Conservation (phyloP, 352 stramenopile species). For the Phytophthora crassamura region DNA sequence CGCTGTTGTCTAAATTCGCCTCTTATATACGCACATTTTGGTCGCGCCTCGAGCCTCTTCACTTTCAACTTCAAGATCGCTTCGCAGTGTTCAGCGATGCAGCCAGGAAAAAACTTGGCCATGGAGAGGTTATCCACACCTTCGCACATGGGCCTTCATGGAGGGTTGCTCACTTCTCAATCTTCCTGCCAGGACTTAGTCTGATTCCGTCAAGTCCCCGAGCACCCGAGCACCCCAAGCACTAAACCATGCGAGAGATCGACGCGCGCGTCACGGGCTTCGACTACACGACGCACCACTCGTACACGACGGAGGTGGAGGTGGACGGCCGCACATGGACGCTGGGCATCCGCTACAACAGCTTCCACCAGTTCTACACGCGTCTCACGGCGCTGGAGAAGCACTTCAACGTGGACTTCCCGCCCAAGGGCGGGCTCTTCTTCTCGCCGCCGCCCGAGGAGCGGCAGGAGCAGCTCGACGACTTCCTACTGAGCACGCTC, state of each 20-base stretch:
- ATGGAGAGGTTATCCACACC: constrained; percentile 8
- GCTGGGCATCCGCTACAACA: constrained; percentile 68
- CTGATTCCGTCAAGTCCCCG: constrained; percentile 1
- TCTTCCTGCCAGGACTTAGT: constrained; percentile 9
- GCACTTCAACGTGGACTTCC: constrained; percentile 67
- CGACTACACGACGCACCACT: constrained; percentile 43
- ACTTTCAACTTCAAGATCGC: constrained; percentile 22
- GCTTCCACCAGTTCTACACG: constrained; percentile 66
- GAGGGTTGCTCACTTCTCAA: constrained; percentile 25
- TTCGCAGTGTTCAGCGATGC: constrained; percentile 7
- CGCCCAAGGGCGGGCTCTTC: constrained; percentile 68
- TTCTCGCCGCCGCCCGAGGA: constrained; percentile 62
- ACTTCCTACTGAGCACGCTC: constrained; percentile 65
- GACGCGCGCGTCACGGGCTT: constrained; percentile 56
- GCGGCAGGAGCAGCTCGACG: constrained; percentile 65
- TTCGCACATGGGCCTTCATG: neutral
- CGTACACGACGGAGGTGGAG: constrained; percentile 59
- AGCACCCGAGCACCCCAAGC: neutral
- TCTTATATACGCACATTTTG: neutral
- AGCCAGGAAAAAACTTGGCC: constrained; percentile 10
- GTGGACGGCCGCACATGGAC: constrained; percentile 51
- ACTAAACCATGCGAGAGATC: constrained; percentile 35
- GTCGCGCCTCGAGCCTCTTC: neutral
- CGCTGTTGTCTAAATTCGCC: too few species aligned
- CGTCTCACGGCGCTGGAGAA: constrained; percentile 54